Conservation (phyloP, 768 basidiomycete genomes). For the Myochromella boudieri region DNA sequence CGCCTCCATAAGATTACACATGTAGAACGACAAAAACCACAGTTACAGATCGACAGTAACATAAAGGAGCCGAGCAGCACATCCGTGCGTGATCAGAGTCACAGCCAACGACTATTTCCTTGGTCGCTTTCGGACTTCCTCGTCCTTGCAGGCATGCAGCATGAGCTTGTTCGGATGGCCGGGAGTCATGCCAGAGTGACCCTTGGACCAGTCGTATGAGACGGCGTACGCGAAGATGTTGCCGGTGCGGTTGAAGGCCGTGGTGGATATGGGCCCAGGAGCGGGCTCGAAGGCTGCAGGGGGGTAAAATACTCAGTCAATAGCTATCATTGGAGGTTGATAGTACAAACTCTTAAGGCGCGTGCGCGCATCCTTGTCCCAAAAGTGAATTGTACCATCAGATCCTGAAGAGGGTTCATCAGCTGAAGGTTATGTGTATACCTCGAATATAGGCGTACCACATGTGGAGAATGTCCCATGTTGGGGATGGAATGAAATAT, state of each 20-base stretch:
- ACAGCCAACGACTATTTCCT: conserved; percentile 29
- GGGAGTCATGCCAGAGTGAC: conserved; percentile 80
- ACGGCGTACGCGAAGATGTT: conserved; percentile 90
- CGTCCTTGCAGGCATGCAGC: conserved; percentile 84
- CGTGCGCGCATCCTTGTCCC: conserved; percentile 93
- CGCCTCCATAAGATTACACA: background rate
- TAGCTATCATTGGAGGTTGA: too few species aligned
- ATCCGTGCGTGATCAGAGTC: background rate
- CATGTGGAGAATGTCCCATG: conserved; percentile 86
- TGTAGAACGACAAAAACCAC: background rate
- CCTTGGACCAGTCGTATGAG: conserved; percentile 94
- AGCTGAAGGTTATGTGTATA: background rate
- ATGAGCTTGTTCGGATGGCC: conserved; percentile 76
- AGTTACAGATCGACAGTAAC: background rate
- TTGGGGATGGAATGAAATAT: conserved; percentile 82
- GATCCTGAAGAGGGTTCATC: conserved; percentile 44
- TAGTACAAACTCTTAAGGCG: conserved; percentile 77
- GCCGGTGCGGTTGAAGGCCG: conserved; percentile 85
- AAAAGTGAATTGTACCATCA: conserved; percentile 88
- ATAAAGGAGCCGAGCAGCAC: background rate
- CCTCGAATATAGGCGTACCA: conserved; percentile 36
- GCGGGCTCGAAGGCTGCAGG: conserved; percentile 66
- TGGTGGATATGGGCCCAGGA: conserved; percentile 76
- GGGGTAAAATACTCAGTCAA: background rate
- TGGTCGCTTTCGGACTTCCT: conserved; percentile 76